phyloP scores from a whole-genome alignment of 257 asterid genomes.

The Solanum megistacrolobum region DNA sequence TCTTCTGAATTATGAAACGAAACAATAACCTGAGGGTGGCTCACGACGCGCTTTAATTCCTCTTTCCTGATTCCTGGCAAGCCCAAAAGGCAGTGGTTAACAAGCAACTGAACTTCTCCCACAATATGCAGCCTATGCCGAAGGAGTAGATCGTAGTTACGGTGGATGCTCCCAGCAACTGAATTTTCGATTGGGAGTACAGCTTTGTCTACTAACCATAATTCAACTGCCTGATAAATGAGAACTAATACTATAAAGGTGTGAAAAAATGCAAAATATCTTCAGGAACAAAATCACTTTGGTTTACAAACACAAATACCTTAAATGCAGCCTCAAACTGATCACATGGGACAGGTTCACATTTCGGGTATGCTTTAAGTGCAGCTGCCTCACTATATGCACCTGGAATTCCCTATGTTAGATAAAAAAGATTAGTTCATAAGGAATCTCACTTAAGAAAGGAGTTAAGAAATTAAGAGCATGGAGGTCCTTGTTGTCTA shows the following conservation, averaged over 20 bases:
- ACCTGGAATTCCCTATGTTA: slow-evolving; percentile 70
- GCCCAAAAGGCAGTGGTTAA: slow-evolving; percentile 84
- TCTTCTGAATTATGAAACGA: background rate
- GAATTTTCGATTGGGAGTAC: slow-evolving; percentile 93
- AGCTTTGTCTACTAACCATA: slow-evolving; percentile 96
- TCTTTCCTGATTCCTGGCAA: slow-evolving; percentile 73
- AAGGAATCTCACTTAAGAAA: background rate
- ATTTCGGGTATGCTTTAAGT: slow-evolving; percentile 70
- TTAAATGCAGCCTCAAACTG: slow-evolving; percentile 79
- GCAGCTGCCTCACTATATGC: slow-evolving; percentile 94
- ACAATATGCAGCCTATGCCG: slow-evolving; percentile 88
- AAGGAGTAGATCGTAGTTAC: slow-evolving; percentile 82
- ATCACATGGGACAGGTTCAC: slow-evolving; percentile 95
- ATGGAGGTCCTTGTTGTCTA: slow-evolving; percentile 3
- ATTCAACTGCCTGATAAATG: slow-evolving; percentile 74
- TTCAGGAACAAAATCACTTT: background rate
- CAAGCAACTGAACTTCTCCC: slow-evolving; percentile 76
- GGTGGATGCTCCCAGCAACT: slow-evolving; percentile 93
- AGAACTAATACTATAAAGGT: background rate
- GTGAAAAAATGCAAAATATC: background rate
- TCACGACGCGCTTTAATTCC: slow-evolving; percentile 64
- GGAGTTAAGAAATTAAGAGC: background rate
- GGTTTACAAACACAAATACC: slow-evolving; percentile 26
- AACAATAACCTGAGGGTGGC: slow-evolving; percentile 85
- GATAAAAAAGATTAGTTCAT: slow-evolving; percentile 1